These are phyloP conservation scores for Ceratocystis alfenasii DNA, from an alignment of 2,329 filamentous ascomycete genomes.

Conservation along the genomic window DNA sequence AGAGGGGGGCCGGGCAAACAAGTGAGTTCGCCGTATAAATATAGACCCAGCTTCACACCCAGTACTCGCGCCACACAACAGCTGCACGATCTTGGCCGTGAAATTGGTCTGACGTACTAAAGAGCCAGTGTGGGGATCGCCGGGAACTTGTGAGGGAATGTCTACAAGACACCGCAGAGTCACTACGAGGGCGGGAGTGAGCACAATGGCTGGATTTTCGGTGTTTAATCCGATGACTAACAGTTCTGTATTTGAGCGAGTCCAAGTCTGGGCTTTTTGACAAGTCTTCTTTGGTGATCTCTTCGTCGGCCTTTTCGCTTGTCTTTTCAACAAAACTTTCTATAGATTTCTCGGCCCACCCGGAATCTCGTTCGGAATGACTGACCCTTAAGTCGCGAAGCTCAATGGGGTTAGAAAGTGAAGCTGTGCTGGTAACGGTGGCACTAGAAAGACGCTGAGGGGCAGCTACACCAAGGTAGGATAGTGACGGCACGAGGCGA, in stretches of 20 bases:
- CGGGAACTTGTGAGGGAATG: neutral
- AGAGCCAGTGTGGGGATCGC: neutral
- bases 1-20: neutral
- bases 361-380: neutral
- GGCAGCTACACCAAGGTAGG: neutral
- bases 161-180: neutral
- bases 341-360: neutral
- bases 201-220: neutral
- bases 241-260: neutral
- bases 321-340: neutral
- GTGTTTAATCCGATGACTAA: neutral
- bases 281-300: neutral
- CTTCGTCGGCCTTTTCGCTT: neutral
- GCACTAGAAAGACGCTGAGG: neutral
- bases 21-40: too few relatives aligned
- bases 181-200: neutral
- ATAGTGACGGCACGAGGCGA: neutral
- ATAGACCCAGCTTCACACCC: constrained; percentile 1
- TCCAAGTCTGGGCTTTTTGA: neutral
- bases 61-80: constrained; percentile 19
- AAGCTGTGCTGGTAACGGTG: neutral
- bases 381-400: neutral
- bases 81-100: constrained; percentile 6
- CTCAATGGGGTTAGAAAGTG: constrained; percentile 12
- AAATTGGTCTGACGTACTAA: neutral